Evolutionary conservation across 352 stramenopile genomes (phyloP).

Genomic region (Globisporangium parvum): DNA sequence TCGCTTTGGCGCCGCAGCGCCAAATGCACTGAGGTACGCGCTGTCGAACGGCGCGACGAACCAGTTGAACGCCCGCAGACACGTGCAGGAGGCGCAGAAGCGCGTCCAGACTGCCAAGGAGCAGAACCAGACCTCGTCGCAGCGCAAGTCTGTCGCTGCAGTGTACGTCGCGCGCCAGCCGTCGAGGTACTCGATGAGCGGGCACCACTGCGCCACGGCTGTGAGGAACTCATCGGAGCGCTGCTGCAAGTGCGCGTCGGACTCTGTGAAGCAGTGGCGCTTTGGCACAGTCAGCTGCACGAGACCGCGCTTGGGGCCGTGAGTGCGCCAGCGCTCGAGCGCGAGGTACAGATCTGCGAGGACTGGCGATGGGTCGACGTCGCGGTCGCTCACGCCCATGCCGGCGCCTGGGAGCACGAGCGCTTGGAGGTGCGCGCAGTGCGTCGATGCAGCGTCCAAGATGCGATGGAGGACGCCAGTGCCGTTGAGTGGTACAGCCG

Average conservation of each 20-base stretch:
- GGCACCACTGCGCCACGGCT: slow-evolving; percentile 13
- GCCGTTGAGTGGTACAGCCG: slow-evolving; percentile 7
- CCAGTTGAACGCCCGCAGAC: slow-evolving; percentile 14
- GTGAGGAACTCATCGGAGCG: slow-evolving; percentile 13
- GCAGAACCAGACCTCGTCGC: slow-evolving; percentile 13
- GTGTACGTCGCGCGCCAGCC: slow-evolving; percentile 15
- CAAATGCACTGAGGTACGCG: slow-evolving; percentile 2
- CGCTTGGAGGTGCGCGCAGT: slow-evolving; percentile 8
- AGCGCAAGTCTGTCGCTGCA: slow-evolving; percentile 13
- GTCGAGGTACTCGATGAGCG: slow-evolving; percentile 18
- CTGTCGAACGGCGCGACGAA: slow-evolving; percentile 8
- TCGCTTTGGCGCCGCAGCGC: neutral
- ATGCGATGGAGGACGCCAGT: slow-evolving; percentile 1
- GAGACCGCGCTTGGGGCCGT: slow-evolving; percentile 9
- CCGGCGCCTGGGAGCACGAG: slow-evolving; percentile 4
- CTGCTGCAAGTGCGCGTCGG: slow-evolving; percentile 1
- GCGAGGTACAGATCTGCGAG: slow-evolving; percentile 12
- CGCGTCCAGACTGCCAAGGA: neutral
- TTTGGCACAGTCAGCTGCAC: slow-evolving; percentile 20
- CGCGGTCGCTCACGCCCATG: neutral
- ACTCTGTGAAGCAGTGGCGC: slow-evolving; percentile 8
- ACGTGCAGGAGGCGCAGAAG: slow-evolving; percentile 3
- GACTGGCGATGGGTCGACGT: slow-evolving; percentile 1
- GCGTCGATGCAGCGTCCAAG: slow-evolving; percentile 5
- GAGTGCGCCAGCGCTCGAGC: slow-evolving; percentile 11